Base-by-base conservation (phyloP, 2,329 filamentous ascomycete genomes). In the Metarhizium robertsii region DNA sequence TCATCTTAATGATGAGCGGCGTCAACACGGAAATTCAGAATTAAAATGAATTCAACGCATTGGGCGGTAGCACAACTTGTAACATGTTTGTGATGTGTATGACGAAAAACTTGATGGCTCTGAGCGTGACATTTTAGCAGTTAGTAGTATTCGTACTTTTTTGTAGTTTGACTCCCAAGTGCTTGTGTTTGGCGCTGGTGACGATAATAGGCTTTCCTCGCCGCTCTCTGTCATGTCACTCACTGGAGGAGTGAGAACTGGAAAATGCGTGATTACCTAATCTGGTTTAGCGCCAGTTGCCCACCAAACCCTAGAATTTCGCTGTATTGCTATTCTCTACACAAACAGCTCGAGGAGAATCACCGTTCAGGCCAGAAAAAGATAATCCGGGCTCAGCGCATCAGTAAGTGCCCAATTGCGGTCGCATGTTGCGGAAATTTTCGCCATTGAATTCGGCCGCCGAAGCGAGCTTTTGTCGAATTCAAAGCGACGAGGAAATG, bases 1-100 rank as follows among this genome's bases (percentile, higher is more conserved):
- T 73, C 73, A 73, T 75, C 73, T 71, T 77, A 73, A 74, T 66
- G 73, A 80, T 83, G 81, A 79, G 76, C 74, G 81, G 81, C 80
- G 81, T 85, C 81, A 80, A 80, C 78, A 83, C 75, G 80, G 79
- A 80, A 80, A 81, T 81, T 71, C 69, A 72, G 68, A 71, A 71
- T 67, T 66, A 68, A 66, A 69, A 69, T 72, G 66, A 71, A 71
- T 73, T 71, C 67, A 72, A 67, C 62, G 61, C 65, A 68, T 61
- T 20, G 52, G 60, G 61, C 60, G 62, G 62, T 61, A 66, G 61
- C 59, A 63, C 59, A 53, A 61, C 62, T 58, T 61, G 58, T 25
- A 56, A 60, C 51, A 55, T 57, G 16, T 18, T 50, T 57, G 52
- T 57, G 52, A 57, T 48, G 50, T 54, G 49, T 54, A 42, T 40